Conservation (phyloP, 208 protist species). For the Leishmania amazonensis region DNA sequence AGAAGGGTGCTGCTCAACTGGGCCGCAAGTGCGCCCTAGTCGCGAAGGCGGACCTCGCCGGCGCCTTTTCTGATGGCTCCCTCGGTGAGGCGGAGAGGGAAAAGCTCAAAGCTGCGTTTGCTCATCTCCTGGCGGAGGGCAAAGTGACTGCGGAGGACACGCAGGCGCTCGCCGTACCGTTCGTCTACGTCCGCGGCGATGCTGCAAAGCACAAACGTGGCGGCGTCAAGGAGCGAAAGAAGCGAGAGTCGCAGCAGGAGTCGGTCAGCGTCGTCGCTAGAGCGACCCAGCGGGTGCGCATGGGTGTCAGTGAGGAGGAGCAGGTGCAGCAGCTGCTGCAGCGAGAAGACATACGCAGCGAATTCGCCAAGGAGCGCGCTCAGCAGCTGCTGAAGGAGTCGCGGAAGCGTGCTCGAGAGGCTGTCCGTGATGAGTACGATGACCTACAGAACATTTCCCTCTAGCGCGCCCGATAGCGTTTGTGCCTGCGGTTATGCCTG, state of each 20-base stretch:
- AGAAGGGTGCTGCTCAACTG: conserved; percentile 63
- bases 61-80: conserved; percentile 32
- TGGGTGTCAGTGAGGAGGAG: conserved; percentile 87
- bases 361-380: conserved; percentile 58
- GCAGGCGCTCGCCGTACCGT: conserved; percentile 79
- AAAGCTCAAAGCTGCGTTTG: conserved; percentile 57
- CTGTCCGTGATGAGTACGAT: conserved; percentile 67
- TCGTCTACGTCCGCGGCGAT: conserved; percentile 60
- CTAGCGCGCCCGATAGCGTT: background rate
- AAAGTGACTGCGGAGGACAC: conserved; percentile 75
- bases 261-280: conserved; percentile 55
- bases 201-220: conserved; percentile 58
- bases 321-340: conserved; percentile 72
- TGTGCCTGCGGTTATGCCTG: background rate
- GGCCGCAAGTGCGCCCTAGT: conserved; percentile 66
- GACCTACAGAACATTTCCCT: conserved; percentile 66
- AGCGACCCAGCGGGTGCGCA: conserved; percentile 70
- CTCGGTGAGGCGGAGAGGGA: conserved; percentile 51
- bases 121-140: conserved; percentile 53
- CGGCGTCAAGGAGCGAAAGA: conserved; percentile 58
- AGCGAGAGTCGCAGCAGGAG: conserved; percentile 62
- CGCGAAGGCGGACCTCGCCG: conserved; percentile 62
- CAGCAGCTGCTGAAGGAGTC: conserved; percentile 43
- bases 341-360: conserved; percentile 60
- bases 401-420: conserved; percentile 50